Evolutionary conservation across 768 basidiomycete genomes (phyloP).

Genomic region (Leucosporidium scottii): DNA sequence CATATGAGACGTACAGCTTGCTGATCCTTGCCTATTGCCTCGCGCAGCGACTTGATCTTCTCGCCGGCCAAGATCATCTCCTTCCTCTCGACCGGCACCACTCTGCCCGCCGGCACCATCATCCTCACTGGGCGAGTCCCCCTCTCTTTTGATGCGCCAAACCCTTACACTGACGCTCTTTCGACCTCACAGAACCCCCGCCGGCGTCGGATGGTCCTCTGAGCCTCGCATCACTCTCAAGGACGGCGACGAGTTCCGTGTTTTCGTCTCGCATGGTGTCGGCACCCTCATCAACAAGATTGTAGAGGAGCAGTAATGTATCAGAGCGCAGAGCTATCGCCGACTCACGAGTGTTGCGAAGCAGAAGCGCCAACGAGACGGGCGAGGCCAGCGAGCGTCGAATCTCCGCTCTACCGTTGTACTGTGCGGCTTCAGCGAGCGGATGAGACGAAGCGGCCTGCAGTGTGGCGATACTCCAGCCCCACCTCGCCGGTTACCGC

Average conservation of each 20-base stretch:
- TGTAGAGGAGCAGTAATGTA: conserved; percentile 37
- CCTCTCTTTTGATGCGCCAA: no score
- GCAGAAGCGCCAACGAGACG: no score
- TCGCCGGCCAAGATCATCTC: conserved; percentile 41
- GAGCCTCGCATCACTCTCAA: conserved; percentile 31
- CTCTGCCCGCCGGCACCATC: conserved; percentile 41
- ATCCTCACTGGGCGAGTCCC: conserved; percentile 42
- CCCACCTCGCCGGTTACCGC: no score
- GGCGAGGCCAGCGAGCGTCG: no score
- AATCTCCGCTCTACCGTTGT: no score
- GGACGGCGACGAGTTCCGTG: conserved; percentile 38
- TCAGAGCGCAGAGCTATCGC: no score
- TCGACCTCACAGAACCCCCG: conserved; percentile 33
- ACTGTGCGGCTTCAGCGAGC: no score
- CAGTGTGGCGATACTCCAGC: no score
- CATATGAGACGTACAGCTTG: not conserved
- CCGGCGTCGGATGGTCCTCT: conserved; percentile 32
- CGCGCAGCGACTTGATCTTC: conserved; percentile 43
- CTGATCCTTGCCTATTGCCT: not conserved
- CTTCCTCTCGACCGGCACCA: conserved; percentile 44
- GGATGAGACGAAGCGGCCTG: no score
- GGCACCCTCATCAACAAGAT: conserved; percentile 43
- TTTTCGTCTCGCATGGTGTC: conserved; percentile 34
- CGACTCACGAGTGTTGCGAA: no score
- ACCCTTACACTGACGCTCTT: no score